Evolutionary conservation across 495 filamentous ascomycete genomes (phyloP).

Genomic region (Penicillium bialowiezense): DNA sequence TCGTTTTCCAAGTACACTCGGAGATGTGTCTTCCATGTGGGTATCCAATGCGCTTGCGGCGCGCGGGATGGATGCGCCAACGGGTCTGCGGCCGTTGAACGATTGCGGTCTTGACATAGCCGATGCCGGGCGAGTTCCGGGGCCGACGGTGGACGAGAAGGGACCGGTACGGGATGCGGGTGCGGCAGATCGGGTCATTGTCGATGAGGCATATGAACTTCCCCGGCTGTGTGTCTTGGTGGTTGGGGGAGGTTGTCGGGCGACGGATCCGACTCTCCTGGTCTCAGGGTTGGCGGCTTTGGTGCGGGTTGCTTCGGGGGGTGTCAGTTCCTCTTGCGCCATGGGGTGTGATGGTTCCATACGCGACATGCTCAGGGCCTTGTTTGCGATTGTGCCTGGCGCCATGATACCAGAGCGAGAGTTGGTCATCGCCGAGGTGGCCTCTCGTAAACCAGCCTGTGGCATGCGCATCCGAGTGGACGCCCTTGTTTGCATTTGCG

Average conservation of each 20-base stretch:
- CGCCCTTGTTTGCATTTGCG: conserved; percentile 26
- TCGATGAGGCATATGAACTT: conserved; percentile 44
- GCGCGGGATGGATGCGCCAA: conserved; percentile 46
- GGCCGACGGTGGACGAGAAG: conserved; percentile 57
- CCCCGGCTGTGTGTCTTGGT: conserved; percentile 38
- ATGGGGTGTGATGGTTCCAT: conserved; percentile 10
- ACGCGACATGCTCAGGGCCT: conserved; percentile 32
- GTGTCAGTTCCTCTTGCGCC: conserved; percentile 29
- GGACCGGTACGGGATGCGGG: conserved; percentile 48
- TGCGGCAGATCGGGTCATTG: conserved; percentile 42
- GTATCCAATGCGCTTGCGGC: conserved; percentile 61
- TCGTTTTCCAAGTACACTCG: conserved; percentile 50
- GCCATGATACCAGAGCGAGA: conserved; percentile 54
- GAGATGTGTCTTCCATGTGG: conserved; percentile 44
- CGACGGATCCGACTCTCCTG: conserved; percentile 34
- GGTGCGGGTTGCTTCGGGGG: conserved; percentile 56
- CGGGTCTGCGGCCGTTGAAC: conserved; percentile 37
- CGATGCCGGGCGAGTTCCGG: conserved; percentile 49
- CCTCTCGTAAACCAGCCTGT: conserved; percentile 45
- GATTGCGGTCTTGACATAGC: conserved; percentile 46
- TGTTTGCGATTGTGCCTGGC: conserved; percentile 46
- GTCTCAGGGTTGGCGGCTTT: conserved; percentile 48
- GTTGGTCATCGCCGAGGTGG: conserved; percentile 67
- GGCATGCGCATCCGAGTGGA: conserved; percentile 38
- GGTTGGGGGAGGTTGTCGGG: conserved; percentile 30